Base-by-base conservation (phyloP, 805 yeast species). In the Candida railenensis region DNA sequence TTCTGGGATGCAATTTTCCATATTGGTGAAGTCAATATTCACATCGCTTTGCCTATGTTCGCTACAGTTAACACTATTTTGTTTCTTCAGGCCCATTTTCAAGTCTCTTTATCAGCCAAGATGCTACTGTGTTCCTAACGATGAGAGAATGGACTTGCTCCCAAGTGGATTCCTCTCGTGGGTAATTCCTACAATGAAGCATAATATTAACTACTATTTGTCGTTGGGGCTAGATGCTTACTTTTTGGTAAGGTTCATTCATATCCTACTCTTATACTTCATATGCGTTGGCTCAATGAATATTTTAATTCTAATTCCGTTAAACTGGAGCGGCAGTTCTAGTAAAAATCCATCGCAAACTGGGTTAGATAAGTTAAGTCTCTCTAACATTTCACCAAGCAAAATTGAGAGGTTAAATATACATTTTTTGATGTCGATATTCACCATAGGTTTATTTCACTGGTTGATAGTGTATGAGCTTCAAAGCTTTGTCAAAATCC, bases 151-250 rank as follows among this genome's bases (percentile, higher is more conserved):
- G 48, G 66, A 65, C 3, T 69, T 71, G 0, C 52, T 71, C 16
- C 66, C 71, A 1, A 57, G 64, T 12, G 77, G 79, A 0, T 62
- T 77, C n/a, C 69, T 83, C 22, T 71, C 71, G 3, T 87, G 92
- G 92, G 50, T 84, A 1, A 38, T 55, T 3, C 77, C 80, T 0
- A 67, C 77, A 0, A 45, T 79, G 22, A 50, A 57, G 7, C 58
- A 63, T 18, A 71, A 73, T 1, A 65, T 79, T 3, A 67, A 70
- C 7, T 65, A 68, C 22, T 83, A 80, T 53, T 57, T 73, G 22
- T 62, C 69, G 1, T 64, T 77, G 49, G 95, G 96, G 0, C 59
- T 87, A 5, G 96, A 89, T 61, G 82, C 90, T 0, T 88, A 85
- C 59, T 83, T 85, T 56, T 84, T 87, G 52, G 55, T 88, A 2